phyloP scores from a whole-genome alignment of 2,329 filamentous ascomycete species.

The Chaetoscypha palmicola region DNA sequence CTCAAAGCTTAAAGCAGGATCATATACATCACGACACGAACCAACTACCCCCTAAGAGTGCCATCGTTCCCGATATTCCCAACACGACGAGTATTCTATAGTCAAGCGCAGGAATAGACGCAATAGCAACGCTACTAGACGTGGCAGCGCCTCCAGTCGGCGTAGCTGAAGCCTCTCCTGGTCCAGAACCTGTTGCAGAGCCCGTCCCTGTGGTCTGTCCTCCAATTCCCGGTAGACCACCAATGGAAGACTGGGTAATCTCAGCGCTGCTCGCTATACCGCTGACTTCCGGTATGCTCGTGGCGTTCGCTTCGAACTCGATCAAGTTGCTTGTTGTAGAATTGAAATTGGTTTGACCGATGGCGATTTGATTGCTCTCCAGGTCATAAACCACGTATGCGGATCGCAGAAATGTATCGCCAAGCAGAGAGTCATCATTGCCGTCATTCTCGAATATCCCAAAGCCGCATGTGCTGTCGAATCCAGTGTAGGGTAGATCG shows the following conservation, averaged over 20 bases:
- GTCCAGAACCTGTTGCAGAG: not conserved
- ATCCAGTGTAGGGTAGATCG: constrained; percentile 15
- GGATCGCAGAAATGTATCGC: constrained; percentile 46
- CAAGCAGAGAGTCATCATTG: constrained; percentile 31
- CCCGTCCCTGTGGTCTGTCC: not conserved
- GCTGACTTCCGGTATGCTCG: constrained; percentile 17
- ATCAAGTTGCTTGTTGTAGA: constrained; percentile 20
- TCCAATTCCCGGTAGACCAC: constrained; percentile 4
- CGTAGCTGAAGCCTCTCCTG: not conserved
- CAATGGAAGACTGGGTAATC: constrained; percentile 5
- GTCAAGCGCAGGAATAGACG: constrained; percentile 1
- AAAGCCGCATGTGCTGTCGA: constrained; percentile 41
- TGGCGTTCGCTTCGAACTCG: constrained; percentile 17
- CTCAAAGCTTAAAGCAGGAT: too few relatives aligned
- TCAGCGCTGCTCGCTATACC: constrained; percentile 11
- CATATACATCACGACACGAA: constrained; percentile 5
- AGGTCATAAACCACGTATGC: constrained; percentile 50
- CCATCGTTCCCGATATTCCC: constrained; percentile 1
- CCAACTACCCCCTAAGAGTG: constrained; percentile 1
- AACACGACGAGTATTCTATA: not conserved
- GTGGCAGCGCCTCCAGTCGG: not conserved
- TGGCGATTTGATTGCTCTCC: constrained; percentile 40
- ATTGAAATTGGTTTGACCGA: constrained; percentile 42
- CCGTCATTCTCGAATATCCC: constrained; percentile 36
- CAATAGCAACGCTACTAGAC: too few relatives aligned